These are phyloP conservation scores for Colletotrichum sp. DNA, from an alignment of 2,329 filamentous ascomycete genomes.

Conservation along the genomic window DNA sequence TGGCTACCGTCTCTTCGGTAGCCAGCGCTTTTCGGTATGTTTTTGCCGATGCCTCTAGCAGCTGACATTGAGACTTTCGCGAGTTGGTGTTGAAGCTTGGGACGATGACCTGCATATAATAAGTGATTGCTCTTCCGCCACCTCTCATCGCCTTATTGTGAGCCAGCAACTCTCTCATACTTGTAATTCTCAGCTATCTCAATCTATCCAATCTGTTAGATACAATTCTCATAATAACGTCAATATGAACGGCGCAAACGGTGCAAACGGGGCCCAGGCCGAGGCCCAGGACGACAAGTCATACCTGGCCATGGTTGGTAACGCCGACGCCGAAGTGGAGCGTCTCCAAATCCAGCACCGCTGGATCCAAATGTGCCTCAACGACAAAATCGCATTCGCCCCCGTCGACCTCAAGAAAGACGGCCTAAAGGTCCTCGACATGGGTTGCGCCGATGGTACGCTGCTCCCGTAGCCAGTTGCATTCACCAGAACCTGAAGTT, in stretches of 20 bases:
- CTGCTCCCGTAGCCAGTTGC: not conserved
- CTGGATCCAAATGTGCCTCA: slow-evolving; percentile 15
- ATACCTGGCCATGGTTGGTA: not conserved
- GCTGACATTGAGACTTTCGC: not conserved
- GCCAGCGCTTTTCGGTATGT: not conserved
- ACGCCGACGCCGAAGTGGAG: slow-evolving; percentile 23
- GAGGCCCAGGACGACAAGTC: not conserved
- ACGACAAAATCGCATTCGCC: slow-evolving; percentile 14
- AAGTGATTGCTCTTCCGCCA: not conserved
- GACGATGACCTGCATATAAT: not conserved
- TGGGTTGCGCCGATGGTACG: slow-evolving; percentile 23
- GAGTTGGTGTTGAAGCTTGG: not conserved
- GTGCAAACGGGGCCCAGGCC: not conserved
- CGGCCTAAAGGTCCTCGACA: slow-evolving; percentile 14
- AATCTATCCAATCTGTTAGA: fast-evolving
- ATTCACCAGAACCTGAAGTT: not conserved
- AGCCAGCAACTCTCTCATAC: too few species aligned
- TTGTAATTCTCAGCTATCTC: not conserved
- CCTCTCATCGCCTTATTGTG: fast-evolving
- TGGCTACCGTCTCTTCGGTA: not conserved
- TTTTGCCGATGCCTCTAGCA: not conserved
- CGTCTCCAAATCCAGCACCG: slow-evolving; percentile 15
- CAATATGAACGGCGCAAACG: not conserved
- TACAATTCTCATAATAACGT: fast-evolving
- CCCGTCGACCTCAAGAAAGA: slow-evolving; percentile 15